Conservation (phyloP, 2,329 filamentous ascomycete genomes). For the Verticillium alfalfae region DNA sequence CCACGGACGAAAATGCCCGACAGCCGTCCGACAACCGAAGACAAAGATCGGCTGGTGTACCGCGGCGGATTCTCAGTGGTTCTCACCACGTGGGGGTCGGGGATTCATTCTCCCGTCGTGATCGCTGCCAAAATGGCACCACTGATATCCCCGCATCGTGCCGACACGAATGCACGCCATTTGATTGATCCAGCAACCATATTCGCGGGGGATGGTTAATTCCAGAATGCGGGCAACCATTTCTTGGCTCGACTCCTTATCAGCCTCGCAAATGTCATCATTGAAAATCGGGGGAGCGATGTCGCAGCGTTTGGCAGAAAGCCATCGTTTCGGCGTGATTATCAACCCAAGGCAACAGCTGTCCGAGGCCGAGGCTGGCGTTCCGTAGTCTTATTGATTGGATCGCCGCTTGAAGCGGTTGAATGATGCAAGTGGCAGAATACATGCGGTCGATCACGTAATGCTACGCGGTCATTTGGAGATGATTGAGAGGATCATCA, state of each 20-base stretch:
- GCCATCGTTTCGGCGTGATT: background rate
- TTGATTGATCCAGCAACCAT: background rate
- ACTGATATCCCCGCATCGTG: background rate
- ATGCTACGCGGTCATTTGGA: slow-evolving; percentile 3
- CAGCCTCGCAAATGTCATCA: slow-evolving; percentile 1
- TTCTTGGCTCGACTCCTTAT: background rate
- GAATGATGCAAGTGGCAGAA: slow-evolving; percentile 1
- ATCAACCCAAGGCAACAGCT: background rate
- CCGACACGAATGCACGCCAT: background rate
- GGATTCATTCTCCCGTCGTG: background rate
- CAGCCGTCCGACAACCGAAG: background rate
- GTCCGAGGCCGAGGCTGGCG: background rate
- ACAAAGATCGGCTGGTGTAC: background rate
- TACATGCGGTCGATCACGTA: slow-evolving; percentile 3
- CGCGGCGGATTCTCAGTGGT: background rate
- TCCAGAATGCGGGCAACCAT: background rate
- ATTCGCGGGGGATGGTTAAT: background rate
- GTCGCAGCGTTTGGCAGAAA: slow-evolving; percentile 3
- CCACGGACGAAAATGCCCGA: background rate
- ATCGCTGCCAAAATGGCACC: slow-evolving; percentile 8
- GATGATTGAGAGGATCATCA: background rate
- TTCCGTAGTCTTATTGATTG: background rate
- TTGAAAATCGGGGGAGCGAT: slow-evolving; percentile 3
- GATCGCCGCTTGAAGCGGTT: background rate
- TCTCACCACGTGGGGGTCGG: background rate